Percentiles rank a stretch among this genome's conserved stretches.
These are phyloP conservation scores for Trichodelitschia bisporula DNA, from an alignment of 495 filamentous ascomycete genomes.

Conservation along the genomic window DNA sequence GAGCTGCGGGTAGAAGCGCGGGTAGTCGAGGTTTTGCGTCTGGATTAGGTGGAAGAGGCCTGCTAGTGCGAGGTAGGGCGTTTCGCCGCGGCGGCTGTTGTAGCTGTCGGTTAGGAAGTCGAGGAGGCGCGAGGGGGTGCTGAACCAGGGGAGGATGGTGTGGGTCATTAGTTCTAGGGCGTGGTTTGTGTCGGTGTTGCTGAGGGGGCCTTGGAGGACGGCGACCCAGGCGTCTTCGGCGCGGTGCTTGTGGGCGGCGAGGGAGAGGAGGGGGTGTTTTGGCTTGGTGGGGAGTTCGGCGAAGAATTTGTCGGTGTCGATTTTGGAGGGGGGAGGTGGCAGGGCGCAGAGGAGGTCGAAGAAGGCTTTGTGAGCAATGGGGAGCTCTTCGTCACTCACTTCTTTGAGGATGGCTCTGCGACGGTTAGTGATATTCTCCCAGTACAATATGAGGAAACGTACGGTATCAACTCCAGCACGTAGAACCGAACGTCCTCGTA, in stretches of 20 bases:
- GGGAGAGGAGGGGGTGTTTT: slow-evolving; percentile 25
- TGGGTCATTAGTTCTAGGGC: slow-evolving; percentile 47
- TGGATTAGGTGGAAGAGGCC: slow-evolving; percentile 90
- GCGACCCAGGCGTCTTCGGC: slow-evolving; percentile 71
- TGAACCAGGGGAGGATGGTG: slow-evolving; percentile 71
- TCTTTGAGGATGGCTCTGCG: too few species aligned
- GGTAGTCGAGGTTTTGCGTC: slow-evolving; percentile 86
- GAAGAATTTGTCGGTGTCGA: slow-evolving; percentile 38
- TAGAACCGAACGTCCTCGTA: too few species aligned
- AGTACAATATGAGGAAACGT: too few species aligned
- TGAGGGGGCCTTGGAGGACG: slow-evolving; percentile 40
- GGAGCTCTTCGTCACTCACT: too few species aligned
- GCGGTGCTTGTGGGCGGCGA: slow-evolving; percentile 33
- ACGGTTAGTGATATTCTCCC: too few species aligned
- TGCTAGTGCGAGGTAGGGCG: slow-evolving; percentile 66
- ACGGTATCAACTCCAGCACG: too few species aligned
- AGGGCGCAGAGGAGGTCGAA: too few species aligned
- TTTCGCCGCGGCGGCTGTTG: slow-evolving; percentile 49
- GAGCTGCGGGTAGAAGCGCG: slow-evolving; percentile 76
- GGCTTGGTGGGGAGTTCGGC: slow-evolving; percentile 14
- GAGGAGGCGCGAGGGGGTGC: slow-evolving; percentile 68
- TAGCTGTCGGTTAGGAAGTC: slow-evolving; percentile 92
- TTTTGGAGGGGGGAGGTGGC: too few species aligned
- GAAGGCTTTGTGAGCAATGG: too few species aligned
- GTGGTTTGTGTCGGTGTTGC: slow-evolving; percentile 50